Base-by-base conservation (phyloP, 2,329 filamentous ascomycete species). In the Cytospora schulzeri region DNA sequence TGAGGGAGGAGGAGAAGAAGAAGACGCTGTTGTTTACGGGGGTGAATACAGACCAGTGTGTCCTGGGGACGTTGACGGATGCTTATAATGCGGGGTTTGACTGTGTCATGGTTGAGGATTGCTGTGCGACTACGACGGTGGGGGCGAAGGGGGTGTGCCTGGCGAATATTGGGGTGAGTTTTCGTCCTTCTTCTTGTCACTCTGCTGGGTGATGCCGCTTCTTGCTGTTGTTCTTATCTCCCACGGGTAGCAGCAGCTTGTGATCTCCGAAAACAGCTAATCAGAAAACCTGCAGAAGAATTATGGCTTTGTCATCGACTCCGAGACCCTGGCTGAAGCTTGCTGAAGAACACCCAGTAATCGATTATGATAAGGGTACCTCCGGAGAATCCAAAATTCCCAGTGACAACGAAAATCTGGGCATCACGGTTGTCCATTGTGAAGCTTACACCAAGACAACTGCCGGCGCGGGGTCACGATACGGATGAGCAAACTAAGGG, bases 1-100 rank as follows among this genome's bases (percentile, higher is more conserved):
- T 76, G 0, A n/a, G 31, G 17, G 29, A 31, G 6, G 53, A 31
- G 9, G 19, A n/a, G 38, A 14, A 28, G 12, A 79, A 78, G 64
- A 78, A 68, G 53, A 87, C 83, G 6, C 70, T 87, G 53, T 69
- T 88, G 24, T 86, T 88, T 67, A 75, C 82, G 1, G 85, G 85
- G 0, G 85, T 87, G 15, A 88, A 88, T 69, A 86, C 85, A 3
- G 85, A 88, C 73, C 84, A 87, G 70, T 87, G 85, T 70, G 85
- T 88, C 9, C 76, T 81, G 26, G 83, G 83, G 1, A 86, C 83
- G 17, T 73, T 87, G 64, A 76, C 78, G 57, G 84, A 88, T 74
- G 83, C 81, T 3, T 85, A 83, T 68, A 81, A 79, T 68, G 79
- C 78, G 66, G 85, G 85, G 0, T 86, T 80, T 73, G 83, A 86